Conservation (phyloP, 192 early-diverging fungal genomes). For the Umbelopsis vinacea region DNA sequence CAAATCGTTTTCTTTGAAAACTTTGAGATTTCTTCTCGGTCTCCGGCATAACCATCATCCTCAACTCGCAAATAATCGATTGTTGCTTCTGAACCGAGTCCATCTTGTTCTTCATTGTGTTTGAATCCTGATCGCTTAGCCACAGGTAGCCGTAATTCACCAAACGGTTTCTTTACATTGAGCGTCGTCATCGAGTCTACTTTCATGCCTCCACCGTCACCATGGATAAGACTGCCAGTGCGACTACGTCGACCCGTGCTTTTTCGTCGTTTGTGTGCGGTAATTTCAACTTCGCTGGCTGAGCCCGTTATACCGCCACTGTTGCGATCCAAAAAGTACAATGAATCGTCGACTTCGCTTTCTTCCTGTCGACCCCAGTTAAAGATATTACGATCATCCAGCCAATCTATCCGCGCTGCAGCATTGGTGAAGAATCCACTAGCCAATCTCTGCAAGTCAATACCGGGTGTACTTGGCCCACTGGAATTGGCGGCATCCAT, state of each 20-base stretch:
- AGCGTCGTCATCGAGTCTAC: constrained; percentile 49
- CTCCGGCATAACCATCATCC: constrained; percentile 10
- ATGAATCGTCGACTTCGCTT: constrained; percentile 40
- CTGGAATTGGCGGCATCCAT: constrained; percentile 24
- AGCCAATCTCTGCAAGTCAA: constrained; percentile 14
- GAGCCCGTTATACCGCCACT: constrained; percentile 44
- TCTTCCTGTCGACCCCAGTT: constrained; percentile 50
- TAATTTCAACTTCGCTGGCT: constrained; percentile 7
- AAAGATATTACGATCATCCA: constrained; percentile 53
- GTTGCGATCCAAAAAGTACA: constrained; percentile 51
- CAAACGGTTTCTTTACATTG: not conserved
- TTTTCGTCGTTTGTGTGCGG: constrained; percentile 1
- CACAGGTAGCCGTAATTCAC: constrained; percentile 23
- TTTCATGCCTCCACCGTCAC: constrained; percentile 42
- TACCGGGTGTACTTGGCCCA: constrained; percentile 3
- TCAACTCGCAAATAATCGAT: constrained; percentile 1
- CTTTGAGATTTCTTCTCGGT: not conserved
- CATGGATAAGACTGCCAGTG: constrained; percentile 13
- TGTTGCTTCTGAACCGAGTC: not conserved
- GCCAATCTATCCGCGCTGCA: constrained; percentile 44
- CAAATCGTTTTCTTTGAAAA: not conserved
- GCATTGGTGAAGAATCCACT: constrained; percentile 37
- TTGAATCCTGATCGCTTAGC: not conserved
- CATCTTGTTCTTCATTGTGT: not conserved
- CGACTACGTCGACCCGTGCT: constrained; percentile 29